Evolutionary conservation across 176 grass and related monocot species (phyloP).

Genomic region (Aegilops bicornis): DNA sequence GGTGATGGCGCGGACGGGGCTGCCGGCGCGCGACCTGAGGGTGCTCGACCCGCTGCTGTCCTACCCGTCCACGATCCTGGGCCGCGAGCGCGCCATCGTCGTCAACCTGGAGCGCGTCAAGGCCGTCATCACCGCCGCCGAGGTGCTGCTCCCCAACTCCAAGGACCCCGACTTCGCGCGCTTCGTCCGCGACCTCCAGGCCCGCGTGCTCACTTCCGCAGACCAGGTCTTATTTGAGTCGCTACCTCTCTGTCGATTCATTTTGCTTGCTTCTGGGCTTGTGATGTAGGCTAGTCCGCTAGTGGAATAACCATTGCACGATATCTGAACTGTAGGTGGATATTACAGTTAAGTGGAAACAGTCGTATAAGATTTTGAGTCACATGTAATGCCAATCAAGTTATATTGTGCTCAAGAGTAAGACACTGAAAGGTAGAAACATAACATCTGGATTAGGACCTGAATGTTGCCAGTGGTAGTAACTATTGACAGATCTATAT

Average conservation of each 20-base stretch:
- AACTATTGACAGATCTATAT: not conserved
- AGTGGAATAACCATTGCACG: not conserved
- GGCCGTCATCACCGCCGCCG: slow-evolving; percentile 83
- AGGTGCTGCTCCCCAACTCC: slow-evolving; percentile 83
- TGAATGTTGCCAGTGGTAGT: not conserved
- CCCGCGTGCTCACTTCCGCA: slow-evolving; percentile 47
- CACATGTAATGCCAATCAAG: not conserved
- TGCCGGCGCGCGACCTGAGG: slow-evolving; percentile 77
- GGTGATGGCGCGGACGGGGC: slow-evolving; percentile 83
- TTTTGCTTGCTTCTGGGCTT: not conserved
- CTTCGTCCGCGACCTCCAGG: slow-evolving; percentile 75
- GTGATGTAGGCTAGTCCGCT: not conserved
- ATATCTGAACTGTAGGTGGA: not conserved
- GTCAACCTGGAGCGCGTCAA: slow-evolving; percentile 92
- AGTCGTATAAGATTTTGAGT: not conserved
- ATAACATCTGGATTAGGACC: not conserved
- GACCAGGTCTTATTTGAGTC: slow-evolving; percentile 10
- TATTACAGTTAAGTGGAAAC: not conserved
- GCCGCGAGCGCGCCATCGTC: slow-evolving; percentile 82
- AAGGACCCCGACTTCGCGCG: slow-evolving; percentile 73
- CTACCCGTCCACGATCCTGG: slow-evolving; percentile 93
- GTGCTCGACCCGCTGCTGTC: slow-evolving; percentile 76
- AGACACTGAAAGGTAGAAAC: not conserved
- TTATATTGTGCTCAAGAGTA: not conserved
- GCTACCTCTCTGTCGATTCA: not conserved